Base-by-base conservation (phyloP, 495 filamentous ascomycete genomes). In the Bacidia rubella region DNA sequence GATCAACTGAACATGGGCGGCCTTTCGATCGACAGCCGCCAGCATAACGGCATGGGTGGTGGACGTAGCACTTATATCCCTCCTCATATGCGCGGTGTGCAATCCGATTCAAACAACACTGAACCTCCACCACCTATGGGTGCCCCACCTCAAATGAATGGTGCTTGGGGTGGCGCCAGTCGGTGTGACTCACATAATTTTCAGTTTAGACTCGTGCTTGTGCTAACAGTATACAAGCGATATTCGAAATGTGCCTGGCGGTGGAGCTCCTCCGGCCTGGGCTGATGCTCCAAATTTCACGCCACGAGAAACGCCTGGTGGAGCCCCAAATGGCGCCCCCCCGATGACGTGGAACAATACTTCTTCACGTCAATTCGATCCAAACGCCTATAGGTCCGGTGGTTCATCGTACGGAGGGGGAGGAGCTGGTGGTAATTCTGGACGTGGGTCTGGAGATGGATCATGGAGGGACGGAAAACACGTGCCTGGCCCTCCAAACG, bases 381-480 rank as follows among this genome's bases (percentile, higher is more conserved):
- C 78, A 51, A 72, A 77, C 70, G 79, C 75, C 66, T 87, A 87
- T 71, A 70, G 74, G 69, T 68, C 60, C 48, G 59, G 49, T 24
- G 51, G 39, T 41, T 70, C 73, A 51, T 63, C 65, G 53, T 61
- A 61, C 41, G 70, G 74, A 42, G 73, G 80, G 50, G 69, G 70
- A 40, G 66, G 68, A 47, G 65, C 72, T 58, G 70, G 67, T 52
- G 62, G 59, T 57, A 60, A 63, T 56, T 56, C 67, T 63, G 71
- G 75, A 62, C 80, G 85, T 64, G 90, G 88, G 60, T 87, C 84
- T 60, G 90, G 93, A 60, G 92, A 97, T 64, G 92, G 92, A 55
- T 81, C 85, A 69, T 98, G 92, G 92, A 79, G 80, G 60, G 92
- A 98, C 58, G 92, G 92, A 65, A 95, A 97, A 74, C 92, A 98